Conservation (phyloP, 2,329 filamentous ascomycete species). For the Aspergillus proliferans region DNA sequence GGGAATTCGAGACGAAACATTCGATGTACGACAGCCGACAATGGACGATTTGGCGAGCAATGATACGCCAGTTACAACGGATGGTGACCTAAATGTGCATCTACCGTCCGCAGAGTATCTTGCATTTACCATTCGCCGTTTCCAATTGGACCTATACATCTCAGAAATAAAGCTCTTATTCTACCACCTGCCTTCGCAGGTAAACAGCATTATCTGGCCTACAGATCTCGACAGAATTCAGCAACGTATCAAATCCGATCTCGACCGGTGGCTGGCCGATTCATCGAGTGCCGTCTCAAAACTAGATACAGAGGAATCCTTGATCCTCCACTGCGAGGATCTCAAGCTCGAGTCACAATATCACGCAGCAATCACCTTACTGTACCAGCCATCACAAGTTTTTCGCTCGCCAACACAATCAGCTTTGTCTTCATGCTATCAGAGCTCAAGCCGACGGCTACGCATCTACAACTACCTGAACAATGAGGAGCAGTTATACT, state of each 20-base stretch:
- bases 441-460: constrained; percentile 18
- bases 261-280: constrained; percentile 17
- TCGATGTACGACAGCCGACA: constrained; percentile 24
- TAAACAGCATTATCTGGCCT: constrained; percentile 15
- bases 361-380: constrained; percentile 27
- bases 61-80: not conserved
- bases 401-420: constrained; percentile 23
- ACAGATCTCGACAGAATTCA: constrained; percentile 13
- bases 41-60: constrained; percentile 5
- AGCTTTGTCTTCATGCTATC: constrained; percentile 26
- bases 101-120: constrained; percentile 8
- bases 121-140: constrained; percentile 21
- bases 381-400: constrained; percentile 34
- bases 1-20: constrained; percentile 33
- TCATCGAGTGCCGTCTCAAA: constrained; percentile 1
- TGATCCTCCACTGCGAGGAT: constrained; percentile 6
- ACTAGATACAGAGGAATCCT: constrained; percentile 3
- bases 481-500: constrained; percentile 23
- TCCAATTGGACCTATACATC: constrained; percentile 19
- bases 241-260: constrained; percentile 11
- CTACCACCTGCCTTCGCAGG: constrained; percentile 18
- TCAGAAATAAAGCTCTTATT: constrained; percentile 24
- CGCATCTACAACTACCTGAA: constrained; percentile 28
- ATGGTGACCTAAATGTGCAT: constrained; percentile 2
- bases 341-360: constrained; percentile 29